Evolutionary conservation across 148 eudicot species (phyloP), one percentile per base, ranked within the genome.

Genomic region (Chenopodium quinoa): DNA sequence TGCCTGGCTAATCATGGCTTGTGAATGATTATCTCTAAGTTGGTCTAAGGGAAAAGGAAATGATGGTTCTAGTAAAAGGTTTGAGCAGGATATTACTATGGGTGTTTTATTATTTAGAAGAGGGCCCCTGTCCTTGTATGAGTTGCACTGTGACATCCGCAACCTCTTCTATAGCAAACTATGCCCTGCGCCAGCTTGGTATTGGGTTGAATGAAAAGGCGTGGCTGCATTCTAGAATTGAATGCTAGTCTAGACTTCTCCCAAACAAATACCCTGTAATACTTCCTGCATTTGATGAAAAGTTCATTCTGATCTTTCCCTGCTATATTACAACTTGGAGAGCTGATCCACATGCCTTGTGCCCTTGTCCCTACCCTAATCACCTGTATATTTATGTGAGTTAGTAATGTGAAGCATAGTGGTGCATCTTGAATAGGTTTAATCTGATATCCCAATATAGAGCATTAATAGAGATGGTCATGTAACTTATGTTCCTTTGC

Each of bases 91-190:
- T 48, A 31, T 77, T 86, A 88, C 60, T 82, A 84, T 81, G 64
- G 80, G 91, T 75, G 32, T n/a, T 73, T 6, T 12, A 19, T 47
- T 29, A 62, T 83, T 56, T 79, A 23, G 91, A 89, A 91, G 94
- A 90, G 96, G 92, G 91, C 98, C 94, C 98, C 67, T 83, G 98
- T 92, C 92, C 85, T 83, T 91, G 96, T 87, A 81, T 25, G 75
- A 92, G 93, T 87, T 82, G 63, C 96, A 88, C 9, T 82, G 87
- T 77, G 90, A 91, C 96, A 19, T 88, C 87, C 90, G 94, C 98
- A 93, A 89, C 91, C 97, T 91, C 98, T 92, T 89, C 89, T 75
- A 92, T 54, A 94, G 31, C 77, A 84, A 92, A 82, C 37, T 62
- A 74, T 11, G 75, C 82, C 91, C 44, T 62, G 87, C 84, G 54